Evolutionary conservation across 2,329 filamentous ascomycete genomes (phyloP).

Genomic region (Colletotrichum sp.): DNA sequence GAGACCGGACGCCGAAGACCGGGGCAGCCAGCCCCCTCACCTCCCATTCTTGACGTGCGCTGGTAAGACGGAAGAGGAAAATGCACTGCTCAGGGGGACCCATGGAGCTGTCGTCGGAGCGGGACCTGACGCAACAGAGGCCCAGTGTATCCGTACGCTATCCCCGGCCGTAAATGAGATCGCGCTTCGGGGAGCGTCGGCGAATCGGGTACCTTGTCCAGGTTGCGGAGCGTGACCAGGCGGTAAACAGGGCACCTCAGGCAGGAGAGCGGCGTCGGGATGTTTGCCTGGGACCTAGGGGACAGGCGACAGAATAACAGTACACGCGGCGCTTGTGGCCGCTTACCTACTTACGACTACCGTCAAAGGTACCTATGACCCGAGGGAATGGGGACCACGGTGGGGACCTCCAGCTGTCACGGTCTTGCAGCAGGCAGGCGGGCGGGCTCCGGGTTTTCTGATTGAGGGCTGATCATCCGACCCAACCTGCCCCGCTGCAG

Average conservation of each 20-base stretch:
- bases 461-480: background rate
- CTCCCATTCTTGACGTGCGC: background rate
- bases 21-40: background rate
- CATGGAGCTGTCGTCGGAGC: background rate
- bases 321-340: no score
- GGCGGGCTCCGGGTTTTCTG: background rate
- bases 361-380: background rate
- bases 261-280: background rate
- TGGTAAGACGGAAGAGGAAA: background rate
- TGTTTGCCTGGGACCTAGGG: background rate
- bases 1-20: background rate
- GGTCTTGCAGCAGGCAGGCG: background rate
- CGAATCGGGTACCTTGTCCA: no score
- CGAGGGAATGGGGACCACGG: background rate
- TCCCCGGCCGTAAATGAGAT: background rate
- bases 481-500: background rate
- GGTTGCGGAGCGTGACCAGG: no score
- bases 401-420: background rate
- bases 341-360: background rate
- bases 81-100: background rate
- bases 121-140: background rate
- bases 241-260: no score
- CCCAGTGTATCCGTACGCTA: background rate
- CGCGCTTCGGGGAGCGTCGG: background rate
- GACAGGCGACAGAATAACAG: background rate